phyloP scores from a whole-genome alignment of 805 yeast genomes.

The Wickerhamomyces strasburgensis region DNA sequence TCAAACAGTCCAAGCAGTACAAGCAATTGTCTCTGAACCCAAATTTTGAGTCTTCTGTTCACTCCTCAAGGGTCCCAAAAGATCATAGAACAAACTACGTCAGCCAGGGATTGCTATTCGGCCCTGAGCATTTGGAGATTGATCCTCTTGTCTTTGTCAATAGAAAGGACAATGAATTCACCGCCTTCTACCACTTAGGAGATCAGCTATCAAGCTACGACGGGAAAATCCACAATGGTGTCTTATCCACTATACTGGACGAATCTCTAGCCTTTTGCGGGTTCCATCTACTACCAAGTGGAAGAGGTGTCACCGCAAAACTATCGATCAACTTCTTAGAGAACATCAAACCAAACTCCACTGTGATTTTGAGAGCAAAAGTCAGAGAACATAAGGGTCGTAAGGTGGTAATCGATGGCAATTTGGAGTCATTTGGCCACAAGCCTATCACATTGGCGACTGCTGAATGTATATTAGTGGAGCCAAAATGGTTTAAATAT shows the following conservation, averaged over 20 bases:
- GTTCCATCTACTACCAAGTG: constrained; percentile 71
- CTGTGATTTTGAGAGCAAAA: constrained; percentile 61
- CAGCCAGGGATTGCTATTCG: constrained; percentile 66
- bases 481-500: constrained; percentile 84
- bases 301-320: constrained; percentile 85
- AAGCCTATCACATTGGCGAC: constrained; percentile 44
- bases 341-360: constrained; percentile 50
- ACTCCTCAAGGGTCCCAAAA: constrained; percentile 47
- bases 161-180: constrained; percentile 44
- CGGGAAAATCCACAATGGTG: constrained; percentile 77
- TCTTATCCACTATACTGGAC: constrained; percentile 73
- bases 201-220: constrained; percentile 57
- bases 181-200: constrained; percentile 71
- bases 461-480: constrained; percentile 70
- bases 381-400: constrained; percentile 69
- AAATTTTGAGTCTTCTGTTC: constrained; percentile 25
- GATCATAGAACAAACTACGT: constrained; percentile 62
- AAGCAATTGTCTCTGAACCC: constrained; percentile 20
- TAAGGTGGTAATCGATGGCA: constrained; percentile 75
- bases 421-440: constrained; percentile 45
- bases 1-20: constrained; percentile 27
- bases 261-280: constrained; percentile 86
- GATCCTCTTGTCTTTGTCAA: constrained; percentile 70
- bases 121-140: constrained; percentile 61
- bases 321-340: constrained; percentile 54